These are phyloP conservation scores for Umbelopsis isabellina DNA, from an alignment of 192 early-diverging fungal genomes.

Conservation along the genomic window DNA sequence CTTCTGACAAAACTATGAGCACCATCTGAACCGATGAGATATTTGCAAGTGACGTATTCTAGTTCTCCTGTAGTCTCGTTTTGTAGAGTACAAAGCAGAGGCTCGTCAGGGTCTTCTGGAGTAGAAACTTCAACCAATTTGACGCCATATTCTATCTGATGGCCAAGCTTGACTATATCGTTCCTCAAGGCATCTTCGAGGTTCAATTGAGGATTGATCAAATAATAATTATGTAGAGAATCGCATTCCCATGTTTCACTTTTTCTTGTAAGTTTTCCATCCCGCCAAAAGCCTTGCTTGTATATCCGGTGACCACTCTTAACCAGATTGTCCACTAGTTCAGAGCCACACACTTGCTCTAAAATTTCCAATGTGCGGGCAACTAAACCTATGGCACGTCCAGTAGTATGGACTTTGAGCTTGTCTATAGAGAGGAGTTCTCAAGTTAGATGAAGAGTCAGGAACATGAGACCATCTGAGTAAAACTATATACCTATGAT, in stretches of 20 bases:
- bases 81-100: neutral
- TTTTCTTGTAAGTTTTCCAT: slow-evolving; percentile 12
- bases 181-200: neutral
- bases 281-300: slow-evolving; percentile 11
- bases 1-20: slow-evolving; percentile 29
- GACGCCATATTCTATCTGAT: slow-evolving; percentile 3
- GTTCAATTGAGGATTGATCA: slow-evolving; percentile 8
- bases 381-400: slow-evolving; percentile 3
- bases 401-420: slow-evolving; percentile 13
- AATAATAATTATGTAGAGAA: slow-evolving; percentile 1
- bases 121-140: neutral
- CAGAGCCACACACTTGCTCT: neutral
- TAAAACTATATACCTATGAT: slow-evolving; percentile 23
- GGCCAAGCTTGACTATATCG: neutral
- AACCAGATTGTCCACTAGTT: neutral
- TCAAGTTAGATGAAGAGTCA: neutral
- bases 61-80: neutral
- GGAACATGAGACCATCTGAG: neutral
- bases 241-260: slow-evolving; percentile 16
- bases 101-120: neutral
- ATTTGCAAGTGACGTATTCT: slow-evolving; percentile 22
- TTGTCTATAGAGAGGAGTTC: neutral
- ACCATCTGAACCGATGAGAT: slow-evolving; percentile 35
- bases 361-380: slow-evolving; percentile 9
- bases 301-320: neutral